A percentile compares a stretch with the other conserved stretches of the same genome.
phyloP scores from a whole-genome alignment of 768 basidiomycete genomes.

The Cantharellus anzutake region DNA sequence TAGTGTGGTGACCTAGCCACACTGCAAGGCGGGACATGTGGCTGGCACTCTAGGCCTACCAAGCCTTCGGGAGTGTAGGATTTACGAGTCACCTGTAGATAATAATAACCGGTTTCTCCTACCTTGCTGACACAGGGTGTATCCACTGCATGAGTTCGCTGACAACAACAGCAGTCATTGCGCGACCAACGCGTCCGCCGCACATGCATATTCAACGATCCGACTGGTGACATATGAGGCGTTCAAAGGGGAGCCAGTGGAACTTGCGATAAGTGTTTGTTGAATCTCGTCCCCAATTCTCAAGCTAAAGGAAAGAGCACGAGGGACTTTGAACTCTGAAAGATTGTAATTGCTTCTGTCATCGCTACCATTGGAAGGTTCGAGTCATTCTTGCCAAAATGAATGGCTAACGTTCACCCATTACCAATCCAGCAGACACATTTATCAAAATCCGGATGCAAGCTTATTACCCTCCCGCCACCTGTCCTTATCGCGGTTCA shows the following conservation, averaged over 20 bases:
- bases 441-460: constrained; percentile 24
- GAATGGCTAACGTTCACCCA: not conserved
- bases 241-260: constrained; percentile 20
- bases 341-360: constrained; percentile 18
- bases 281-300: not conserved
- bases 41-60: too few relatives aligned
- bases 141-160: too few relatives aligned
- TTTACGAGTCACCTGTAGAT: too few relatives aligned
- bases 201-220: constrained; percentile 17
- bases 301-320: not conserved
- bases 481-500: constrained; percentile 17
- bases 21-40: too few relatives aligned
- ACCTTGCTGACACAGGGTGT: too few relatives aligned
- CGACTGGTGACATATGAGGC: constrained; percentile 21
- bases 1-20: too few relatives aligned
- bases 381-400: constrained; percentile 2
- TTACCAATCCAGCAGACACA: constrained; percentile 19
- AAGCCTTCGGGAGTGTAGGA: too few relatives aligned
- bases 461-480: constrained; percentile 19
- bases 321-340: constrained; percentile 16
- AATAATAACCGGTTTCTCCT: too few relatives aligned
- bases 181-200: too few relatives aligned
- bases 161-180: too few relatives aligned
- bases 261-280: too few relatives aligned
- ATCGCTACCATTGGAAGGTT: constrained; percentile 19